These are phyloP conservation scores for Hygrophila difformis DNA, from an alignment of 257 asterid species.

Conservation along the genomic window DNA sequence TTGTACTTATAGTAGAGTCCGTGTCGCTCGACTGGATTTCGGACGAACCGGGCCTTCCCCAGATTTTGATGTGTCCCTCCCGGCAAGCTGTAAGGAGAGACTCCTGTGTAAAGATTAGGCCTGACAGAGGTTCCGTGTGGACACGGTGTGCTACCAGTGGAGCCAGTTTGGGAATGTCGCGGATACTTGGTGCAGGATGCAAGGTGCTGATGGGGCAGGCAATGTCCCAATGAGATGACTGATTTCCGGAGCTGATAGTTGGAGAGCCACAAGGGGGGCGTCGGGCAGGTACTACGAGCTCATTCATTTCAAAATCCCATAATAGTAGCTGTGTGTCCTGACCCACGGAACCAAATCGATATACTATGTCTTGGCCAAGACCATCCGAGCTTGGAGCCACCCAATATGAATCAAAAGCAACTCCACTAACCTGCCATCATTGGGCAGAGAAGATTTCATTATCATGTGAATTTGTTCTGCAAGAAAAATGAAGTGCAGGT, in stretches of 20 bases:
- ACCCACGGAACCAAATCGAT: constrained; percentile 98
- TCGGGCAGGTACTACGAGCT: constrained; percentile 90
- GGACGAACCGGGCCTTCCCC: constrained; percentile 71
- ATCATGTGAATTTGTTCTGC: background rate
- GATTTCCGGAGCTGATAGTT: constrained; percentile 78
- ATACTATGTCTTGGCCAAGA: constrained; percentile 68
- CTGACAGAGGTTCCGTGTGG: constrained; percentile 95
- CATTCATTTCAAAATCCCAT: constrained; percentile 98
- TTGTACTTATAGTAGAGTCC: constrained; percentile 35
- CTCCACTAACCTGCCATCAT: constrained; percentile 87
- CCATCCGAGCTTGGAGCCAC: constrained; percentile 80
- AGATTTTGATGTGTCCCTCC: constrained; percentile 88
- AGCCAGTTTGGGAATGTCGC: constrained; percentile 81
- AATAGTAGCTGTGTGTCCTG: constrained; percentile 94
- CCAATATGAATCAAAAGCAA: constrained; percentile 97
- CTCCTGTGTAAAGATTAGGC: constrained; percentile 71
- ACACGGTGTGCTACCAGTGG: constrained; percentile 82
- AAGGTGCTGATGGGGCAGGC: constrained; percentile 69
- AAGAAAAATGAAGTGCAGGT: constrained; percentile 6
- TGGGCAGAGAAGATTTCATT: constrained; percentile 14
- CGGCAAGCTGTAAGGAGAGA: constrained; percentile 77
- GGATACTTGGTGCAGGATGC: constrained; percentile 87
- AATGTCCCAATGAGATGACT: constrained; percentile 89
- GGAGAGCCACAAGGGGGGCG: constrained; percentile 95
- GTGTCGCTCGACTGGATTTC: constrained; percentile 56